Evolutionary conservation across 192 early-diverging fungal species (phyloP).

Genomic region (Rhizoclosmatium globosum): DNA sequence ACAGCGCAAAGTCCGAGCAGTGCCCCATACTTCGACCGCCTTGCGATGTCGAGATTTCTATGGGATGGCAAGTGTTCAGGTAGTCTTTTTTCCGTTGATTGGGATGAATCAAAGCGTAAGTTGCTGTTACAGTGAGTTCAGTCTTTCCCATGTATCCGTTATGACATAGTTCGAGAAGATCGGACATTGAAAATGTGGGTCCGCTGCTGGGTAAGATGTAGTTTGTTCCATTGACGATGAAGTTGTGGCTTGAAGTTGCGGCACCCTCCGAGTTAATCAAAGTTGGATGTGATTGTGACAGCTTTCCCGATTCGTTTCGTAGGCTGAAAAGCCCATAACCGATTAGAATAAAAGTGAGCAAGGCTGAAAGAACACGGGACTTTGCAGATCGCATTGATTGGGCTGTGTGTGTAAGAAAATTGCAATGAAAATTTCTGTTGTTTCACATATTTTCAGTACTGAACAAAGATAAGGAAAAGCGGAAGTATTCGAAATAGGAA

Average conservation of each 20-base stretch:
- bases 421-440: no score
- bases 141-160: not conserved
- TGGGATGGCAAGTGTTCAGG: constrained; percentile 11
- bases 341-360: no score
- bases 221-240: constrained; percentile 15
- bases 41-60: constrained; percentile 26
- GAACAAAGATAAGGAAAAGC: no score
- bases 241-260: not conserved
- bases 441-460: no score
- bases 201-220: not conserved
- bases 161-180: constrained; percentile 7
- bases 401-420: no score
- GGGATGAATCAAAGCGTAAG: not conserved
- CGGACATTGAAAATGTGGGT: not conserved
- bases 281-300: no score
- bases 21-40: constrained; percentile 19
- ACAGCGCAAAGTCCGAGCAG: constrained; percentile 34
- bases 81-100: not conserved
- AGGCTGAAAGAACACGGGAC: no score
- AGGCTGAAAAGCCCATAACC: no score
- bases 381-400: no score
- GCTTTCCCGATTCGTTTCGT: no score
- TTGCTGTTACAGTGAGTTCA: not conserved
- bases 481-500: no score
- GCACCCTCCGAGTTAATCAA: no score